Percentiles rank a stretch among this genome's conserved stretches.
These are phyloP conservation scores for Farysia itapuensis DNA, from an alignment of 1,284 basidiomycete species.

Conservation along the genomic window DNA sequence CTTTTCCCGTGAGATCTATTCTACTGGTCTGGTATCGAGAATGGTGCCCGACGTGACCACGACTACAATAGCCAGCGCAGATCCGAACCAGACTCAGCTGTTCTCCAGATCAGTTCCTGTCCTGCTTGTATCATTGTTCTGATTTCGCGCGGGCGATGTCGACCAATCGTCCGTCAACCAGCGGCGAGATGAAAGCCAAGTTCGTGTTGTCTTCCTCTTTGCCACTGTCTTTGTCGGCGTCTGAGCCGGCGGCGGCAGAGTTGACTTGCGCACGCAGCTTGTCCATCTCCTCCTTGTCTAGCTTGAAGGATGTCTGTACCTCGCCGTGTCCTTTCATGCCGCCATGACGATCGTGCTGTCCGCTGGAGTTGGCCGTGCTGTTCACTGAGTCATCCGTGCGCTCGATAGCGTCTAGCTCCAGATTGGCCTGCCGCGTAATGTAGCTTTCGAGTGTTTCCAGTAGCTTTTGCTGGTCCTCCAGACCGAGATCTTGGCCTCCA, in stretches of 20 bases:
- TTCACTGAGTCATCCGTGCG: not conserved
- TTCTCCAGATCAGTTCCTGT: too few relatives aligned
- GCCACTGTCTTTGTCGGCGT: not conserved
- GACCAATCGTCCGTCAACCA: constrained; percentile 44
- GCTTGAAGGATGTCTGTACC: constrained; percentile 8
- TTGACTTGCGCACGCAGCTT: constrained; percentile 9
- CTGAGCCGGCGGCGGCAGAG: constrained; percentile 1
- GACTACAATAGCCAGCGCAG: too few relatives aligned
- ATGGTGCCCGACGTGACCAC: too few relatives aligned
- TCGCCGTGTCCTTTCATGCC: constrained; percentile 15
- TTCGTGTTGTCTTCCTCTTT: constrained; percentile 16
- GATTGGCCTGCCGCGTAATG: not conserved
- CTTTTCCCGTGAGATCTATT: too few relatives aligned
- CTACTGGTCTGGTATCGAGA: too few relatives aligned
- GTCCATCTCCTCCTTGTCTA: constrained; percentile 19
- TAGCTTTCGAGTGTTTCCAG: constrained; percentile 4
- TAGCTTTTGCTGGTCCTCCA: constrained; percentile 10
- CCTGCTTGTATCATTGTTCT: too few relatives aligned
- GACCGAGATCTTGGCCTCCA: constrained; percentile 12
- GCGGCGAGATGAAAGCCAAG: constrained; percentile 43
- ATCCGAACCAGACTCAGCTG: too few relatives aligned
- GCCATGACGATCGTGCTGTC: not conserved
- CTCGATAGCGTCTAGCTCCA: not conserved
- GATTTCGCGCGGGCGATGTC: constrained; percentile 31
- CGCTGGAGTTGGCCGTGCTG: not conserved